Evolutionary conservation across 2,329 filamentous ascomycete species (phyloP), one percentile per base, ranked within the genome.

Genomic region (Thelonectria blattea): DNA sequence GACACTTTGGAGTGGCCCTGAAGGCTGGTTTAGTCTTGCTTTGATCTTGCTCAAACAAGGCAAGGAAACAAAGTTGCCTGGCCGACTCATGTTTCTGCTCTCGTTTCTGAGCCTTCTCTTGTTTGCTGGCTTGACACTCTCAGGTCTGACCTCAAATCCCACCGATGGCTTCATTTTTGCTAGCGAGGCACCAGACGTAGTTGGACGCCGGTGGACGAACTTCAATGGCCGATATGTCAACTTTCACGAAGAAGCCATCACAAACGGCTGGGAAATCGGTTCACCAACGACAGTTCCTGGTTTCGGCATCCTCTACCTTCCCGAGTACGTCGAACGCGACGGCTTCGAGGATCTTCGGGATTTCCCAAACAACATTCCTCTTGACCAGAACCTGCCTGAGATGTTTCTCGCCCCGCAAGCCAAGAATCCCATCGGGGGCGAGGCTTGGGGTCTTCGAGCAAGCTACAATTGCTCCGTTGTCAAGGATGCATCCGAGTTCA

Each of bases 371-470:
- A 50, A 2, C n/a, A 46, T 65, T 3, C 61, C 63, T 1, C 37
- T 50, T 1, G 27, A 30, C 17, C 15, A 45, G 24, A 20, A 27
- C 18, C 55, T 65, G 10, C 55, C 61, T 0, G 61, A 63, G 17
- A 56, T 65, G 37, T 65, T 65, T 30, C 48, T 65, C 42, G 43
- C 56, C 2, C 61, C 63, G 3, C 63, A 65, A 48, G 58, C 56
- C n/a, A 27, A 50, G 2, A 39, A 34, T 0, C 61, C 63, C 3
- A 27, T 60, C 1, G 60, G 58, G 32, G 63, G 63, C 11, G 53
- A 22, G 5, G 17, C 58, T 6, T 65, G 58, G 58, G 63, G 63
- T 3, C 49, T 65, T 7, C 58, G 58, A 12, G 37, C 55, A 7
- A 37, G 17, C 12, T 65, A 64, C 52, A 47, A 62, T 39, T 65